Conservation (phyloP, 768 basidiomycete genomes). For the Amanita fuliginea region DNA sequence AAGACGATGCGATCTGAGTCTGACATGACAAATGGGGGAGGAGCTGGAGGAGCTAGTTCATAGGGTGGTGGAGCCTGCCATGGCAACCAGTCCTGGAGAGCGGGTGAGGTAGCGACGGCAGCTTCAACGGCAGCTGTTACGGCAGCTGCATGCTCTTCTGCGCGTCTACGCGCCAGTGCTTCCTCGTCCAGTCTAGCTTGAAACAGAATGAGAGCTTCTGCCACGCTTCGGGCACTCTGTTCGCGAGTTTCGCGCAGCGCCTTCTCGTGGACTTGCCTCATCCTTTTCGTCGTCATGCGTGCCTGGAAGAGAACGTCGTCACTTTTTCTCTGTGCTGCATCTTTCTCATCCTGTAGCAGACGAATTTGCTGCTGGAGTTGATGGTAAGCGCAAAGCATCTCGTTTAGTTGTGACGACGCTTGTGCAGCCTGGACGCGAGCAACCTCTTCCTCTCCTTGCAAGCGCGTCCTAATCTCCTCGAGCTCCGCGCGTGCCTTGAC, state of each 20-base stretch:
- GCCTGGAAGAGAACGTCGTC: slow-evolving; percentile 2
- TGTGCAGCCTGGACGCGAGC: not conserved
- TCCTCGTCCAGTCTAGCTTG: not conserved
- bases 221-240: not conserved
- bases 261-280: not conserved
- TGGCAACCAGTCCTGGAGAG: not conserved
- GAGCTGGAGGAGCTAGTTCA: not conserved
- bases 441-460: not conserved
- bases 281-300: not conserved
- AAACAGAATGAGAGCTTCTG: not conserved
- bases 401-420: not conserved
- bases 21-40: slow-evolving; percentile 4
- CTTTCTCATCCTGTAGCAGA: slow-evolving; percentile 1
- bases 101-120: not conserved
- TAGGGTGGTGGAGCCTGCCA: slow-evolving; percentile 3
- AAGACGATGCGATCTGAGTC: slow-evolving; percentile 11
- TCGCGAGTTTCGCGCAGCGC: slow-evolving; percentile 1
- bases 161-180: not conserved
- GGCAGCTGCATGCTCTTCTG: slow-evolving; percentile 1
- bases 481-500: slow-evolving; percentile 1
- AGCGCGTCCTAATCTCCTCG: not conserved
- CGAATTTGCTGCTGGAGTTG: not conserved
- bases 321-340: not conserved
- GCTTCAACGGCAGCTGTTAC: not conserved
- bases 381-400: not conserved